Base-by-base conservation (phyloP, 257 asterid species). In the Scutellaria galericulata region DNA sequence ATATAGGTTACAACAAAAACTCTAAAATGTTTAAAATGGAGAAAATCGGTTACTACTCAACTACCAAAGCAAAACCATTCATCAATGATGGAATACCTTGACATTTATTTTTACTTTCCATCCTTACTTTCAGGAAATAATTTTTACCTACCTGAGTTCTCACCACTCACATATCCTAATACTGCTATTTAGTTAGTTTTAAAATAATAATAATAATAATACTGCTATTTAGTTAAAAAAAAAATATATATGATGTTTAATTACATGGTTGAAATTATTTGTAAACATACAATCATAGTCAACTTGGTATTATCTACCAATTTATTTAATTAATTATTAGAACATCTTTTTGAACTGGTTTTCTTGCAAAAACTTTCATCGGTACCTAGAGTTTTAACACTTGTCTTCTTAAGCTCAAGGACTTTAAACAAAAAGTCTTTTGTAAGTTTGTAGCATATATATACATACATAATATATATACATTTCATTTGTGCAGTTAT, bases 101-200 rank as follows among this genome's bases (percentile, higher is more conserved):
- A 58, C 48, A 54, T 64, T 77, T 22, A 78, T 51, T 72, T 27
- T 37, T 40, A 31, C 46, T 72, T 72, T 59, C 78, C 78, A 0
- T 53, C 4, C 18, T 66, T 2, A 24, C 20, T n/a, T 42, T 8
- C 39, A 3, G 67, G 80, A 63, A 76, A 76, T 45, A 7, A 7
- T 6, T 35, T 6, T 44, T 1, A 7, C 9, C 14, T 27, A 31
- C 10, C 1, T 52, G 42, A 27, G 40, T 31, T 45, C 66, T 35
- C 60, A 47, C 24, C 27, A 24, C 2, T 24, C 27, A 24, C 27
- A 24, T 24, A 24, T 24, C 27, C 27, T 24, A 24, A 24, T 24
- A 24, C 27, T 24, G 27, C 27, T 24, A 24, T 24, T 24, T 18
- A 18, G 18, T 18, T 18, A 18, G 18, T 18, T 18, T 18, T 0